Evolutionary conservation across 345 rosid species (phyloP), one percentile per base, ranked within the genome.

Genomic region (Nasturtium officinale): DNA sequence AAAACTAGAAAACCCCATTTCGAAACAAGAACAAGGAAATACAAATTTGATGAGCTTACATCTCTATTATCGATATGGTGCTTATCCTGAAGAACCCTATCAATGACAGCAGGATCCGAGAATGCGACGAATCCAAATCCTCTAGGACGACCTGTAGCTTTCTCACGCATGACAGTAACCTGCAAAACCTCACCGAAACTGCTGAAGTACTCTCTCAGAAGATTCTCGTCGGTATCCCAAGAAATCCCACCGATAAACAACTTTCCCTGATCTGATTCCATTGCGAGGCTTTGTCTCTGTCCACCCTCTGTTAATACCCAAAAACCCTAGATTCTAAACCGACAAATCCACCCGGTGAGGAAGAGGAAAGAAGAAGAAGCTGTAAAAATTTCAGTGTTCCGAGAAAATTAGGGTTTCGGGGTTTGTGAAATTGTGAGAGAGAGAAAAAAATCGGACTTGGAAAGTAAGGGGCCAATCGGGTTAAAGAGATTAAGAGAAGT

Each of bases 211-310:
- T 90, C 96, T 25, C 63, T 79, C 43, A 92, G 84, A 73, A 73
- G 82, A 15, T 89, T 91, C 81, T 92, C 96, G 60, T 71, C 74
- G 1, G 96, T 92, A 69, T 92, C 98, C 98, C 96, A 90, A 37
- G 98, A 92, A 69, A 92, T 88, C 77, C 98, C 98, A 25, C 98
- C 96, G 69, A 92, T 84, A 77, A 92, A 90, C 3, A 92, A 86
- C 89, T 89, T 86, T 40, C 96, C 97, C 72, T 83, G 94, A 89
- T 94, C 96, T 48, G 96, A 89, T 71, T 90, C 90, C 94, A 93
- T 84, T 43, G 37, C 28, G 8, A 53, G 28, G 7, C 6, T 17
- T n/a, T 67, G 15, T 55, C 61, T 57, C n/a, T 53, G 58, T 33
- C 26, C 16, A 30, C 65, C n/a, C 56, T 26, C 9, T 43, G 67